A percentile compares a stretch with the other conserved stretches of the same genome.
phyloP scores from a whole-genome alignment of 2,329 filamentous ascomycete genomes.

The Nectriaceae sp. region DNA sequence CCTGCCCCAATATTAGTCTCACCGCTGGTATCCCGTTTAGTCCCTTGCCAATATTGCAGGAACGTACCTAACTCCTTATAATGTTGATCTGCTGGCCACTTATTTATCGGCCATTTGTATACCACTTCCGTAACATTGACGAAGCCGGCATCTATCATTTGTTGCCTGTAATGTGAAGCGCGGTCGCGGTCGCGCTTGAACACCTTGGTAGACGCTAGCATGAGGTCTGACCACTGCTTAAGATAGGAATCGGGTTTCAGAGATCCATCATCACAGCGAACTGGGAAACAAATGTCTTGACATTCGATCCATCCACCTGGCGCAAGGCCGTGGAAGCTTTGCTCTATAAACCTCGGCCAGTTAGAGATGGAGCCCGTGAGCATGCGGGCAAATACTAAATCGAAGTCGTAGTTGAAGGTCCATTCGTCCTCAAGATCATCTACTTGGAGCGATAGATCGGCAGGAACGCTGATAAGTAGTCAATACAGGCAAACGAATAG shows the following conservation, averaged over 20 bases:
- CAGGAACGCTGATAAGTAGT: conserved; percentile 39
- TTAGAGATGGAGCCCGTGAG: conserved; percentile 38
- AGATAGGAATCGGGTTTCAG: conserved; percentile 30
- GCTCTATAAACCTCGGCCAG: conserved; percentile 38
- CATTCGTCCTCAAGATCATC: conserved; percentile 46
- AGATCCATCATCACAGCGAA: conserved; percentile 45
- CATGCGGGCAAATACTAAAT: conserved; percentile 44
- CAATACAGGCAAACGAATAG: background rate
- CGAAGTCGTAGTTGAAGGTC: conserved; percentile 40
- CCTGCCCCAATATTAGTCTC: conserved; percentile 44
- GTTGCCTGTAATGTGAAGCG: conserved; percentile 31
- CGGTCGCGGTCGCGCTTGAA: conserved; percentile 34
- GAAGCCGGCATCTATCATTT: conserved; percentile 55
- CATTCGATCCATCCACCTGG: conserved; percentile 48
- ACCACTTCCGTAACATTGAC: conserved; percentile 49
- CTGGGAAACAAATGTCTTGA: conserved; percentile 43
- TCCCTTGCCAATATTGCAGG: background rate
- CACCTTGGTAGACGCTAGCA: conserved; percentile 32
- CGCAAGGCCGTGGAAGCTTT: conserved; percentile 38
- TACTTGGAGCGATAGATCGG: conserved; percentile 51
- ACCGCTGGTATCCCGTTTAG: background rate
- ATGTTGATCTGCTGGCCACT: conserved; percentile 52
- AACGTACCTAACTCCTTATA: conserved; percentile 51
- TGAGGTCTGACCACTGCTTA: conserved; percentile 28
- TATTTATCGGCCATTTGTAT: conserved; percentile 52